phyloP scores from a whole-genome alignment of 495 filamentous ascomycete genomes.

The Oleoguttula mirabilis region DNA sequence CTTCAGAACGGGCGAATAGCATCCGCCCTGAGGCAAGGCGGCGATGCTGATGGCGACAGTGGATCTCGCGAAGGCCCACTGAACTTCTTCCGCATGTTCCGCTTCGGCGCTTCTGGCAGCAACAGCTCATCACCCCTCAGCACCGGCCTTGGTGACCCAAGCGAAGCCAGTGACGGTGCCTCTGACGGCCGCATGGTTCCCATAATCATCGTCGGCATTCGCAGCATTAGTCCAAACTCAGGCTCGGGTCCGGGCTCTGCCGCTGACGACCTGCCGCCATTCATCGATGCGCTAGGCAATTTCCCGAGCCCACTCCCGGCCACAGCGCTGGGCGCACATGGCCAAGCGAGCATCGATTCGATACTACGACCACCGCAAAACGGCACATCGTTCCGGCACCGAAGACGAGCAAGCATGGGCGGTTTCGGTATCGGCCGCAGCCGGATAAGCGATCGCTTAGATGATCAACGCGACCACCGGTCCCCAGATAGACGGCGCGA shows the following conservation, averaged over 20 bases:
- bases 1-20: constrained; percentile 36
- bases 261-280: constrained; percentile 44
- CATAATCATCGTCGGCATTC: constrained; percentile 60
- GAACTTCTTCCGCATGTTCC: constrained; percentile 39
- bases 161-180: constrained; percentile 37
- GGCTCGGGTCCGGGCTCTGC: constrained; percentile 31
- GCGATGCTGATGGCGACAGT: constrained; percentile 22
- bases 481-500: constrained; percentile 25
- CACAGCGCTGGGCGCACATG: constrained; percentile 16
- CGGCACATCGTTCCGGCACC: constrained; percentile 40
- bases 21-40: constrained; percentile 30
- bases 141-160: constrained; percentile 8
- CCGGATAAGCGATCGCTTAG: constrained; percentile 15
- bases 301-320: constrained; percentile 29
- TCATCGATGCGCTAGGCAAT: constrained; percentile 47
- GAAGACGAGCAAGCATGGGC: constrained; percentile 40
- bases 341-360: constrained; percentile 26
- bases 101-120: constrained; percentile 29
- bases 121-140: constrained; percentile 5
- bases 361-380: constrained; percentile 29
- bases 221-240: constrained; percentile 46
- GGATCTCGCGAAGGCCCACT: constrained; percentile 25
- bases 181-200: constrained; percentile 51
- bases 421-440: constrained; percentile 30
- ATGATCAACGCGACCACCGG: constrained; percentile 37